Percentiles rank a stretch among this genome's conserved stretches.
Evolutionary conservation across 2,329 filamentous ascomycete species (phyloP).

Genomic region (Teratosphaeria destructans): DNA sequence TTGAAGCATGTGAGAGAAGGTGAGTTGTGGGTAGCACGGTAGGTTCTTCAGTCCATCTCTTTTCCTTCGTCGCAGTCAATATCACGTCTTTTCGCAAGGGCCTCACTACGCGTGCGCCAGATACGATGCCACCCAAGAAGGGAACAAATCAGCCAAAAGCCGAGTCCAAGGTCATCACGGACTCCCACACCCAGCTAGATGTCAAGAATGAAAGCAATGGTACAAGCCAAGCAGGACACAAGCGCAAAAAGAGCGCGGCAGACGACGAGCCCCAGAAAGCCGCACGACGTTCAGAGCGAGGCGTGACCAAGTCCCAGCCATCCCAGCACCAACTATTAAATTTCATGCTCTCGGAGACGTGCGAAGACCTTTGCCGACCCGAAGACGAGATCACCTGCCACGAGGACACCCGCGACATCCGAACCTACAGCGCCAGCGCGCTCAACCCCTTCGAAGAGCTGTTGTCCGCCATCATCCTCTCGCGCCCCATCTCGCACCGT

Average conservation of each 20-base stretch:
- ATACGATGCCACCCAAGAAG: background rate
- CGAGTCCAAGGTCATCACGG: background rate
- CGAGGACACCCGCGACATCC: constrained; percentile 15
- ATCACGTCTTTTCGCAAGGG: background rate
- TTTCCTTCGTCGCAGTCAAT: background rate
- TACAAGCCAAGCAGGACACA: constrained; percentile 1
- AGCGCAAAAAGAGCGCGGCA: constrained; percentile 9
- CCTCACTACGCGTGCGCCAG: background rate
- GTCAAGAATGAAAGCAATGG: background rate
- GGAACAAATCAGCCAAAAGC: background rate
- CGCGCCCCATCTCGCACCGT: constrained; percentile 34
- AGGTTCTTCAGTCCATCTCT: background rate
- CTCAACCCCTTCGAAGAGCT: constrained; percentile 37
- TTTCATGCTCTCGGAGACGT: constrained; percentile 23
- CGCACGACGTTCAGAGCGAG: constrained; percentile 20
- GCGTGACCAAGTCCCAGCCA: constrained; percentile 13
- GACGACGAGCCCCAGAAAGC: constrained; percentile 15
- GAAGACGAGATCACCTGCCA: constrained; percentile 25
- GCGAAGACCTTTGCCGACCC: constrained; percentile 23
- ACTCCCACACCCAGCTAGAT: background rate
- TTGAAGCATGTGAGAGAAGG: background rate
- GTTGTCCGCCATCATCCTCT: constrained; percentile 34
- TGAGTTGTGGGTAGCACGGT: background rate
- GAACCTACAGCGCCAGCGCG: constrained; percentile 23
- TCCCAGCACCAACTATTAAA: constrained; percentile 22